phyloP scores from a whole-genome alignment of 2,329 filamentous ascomycete genomes.

The Emergomyces africanus region DNA sequence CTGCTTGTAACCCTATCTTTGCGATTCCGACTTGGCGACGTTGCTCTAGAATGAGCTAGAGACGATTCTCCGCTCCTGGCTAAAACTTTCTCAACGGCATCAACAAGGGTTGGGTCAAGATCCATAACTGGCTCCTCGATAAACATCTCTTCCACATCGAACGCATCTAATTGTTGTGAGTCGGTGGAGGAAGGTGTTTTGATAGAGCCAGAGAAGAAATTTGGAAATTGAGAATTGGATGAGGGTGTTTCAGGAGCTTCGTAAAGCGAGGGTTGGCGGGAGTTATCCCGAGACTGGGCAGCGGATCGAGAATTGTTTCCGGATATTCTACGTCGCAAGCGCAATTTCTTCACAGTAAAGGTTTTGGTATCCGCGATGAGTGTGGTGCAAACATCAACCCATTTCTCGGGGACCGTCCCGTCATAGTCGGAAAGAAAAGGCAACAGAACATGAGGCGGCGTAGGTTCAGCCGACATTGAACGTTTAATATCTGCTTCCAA shows the following conservation, averaged over 20 bases:
- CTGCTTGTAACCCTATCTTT: conserved; percentile 18
- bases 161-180: not conserved
- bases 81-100: conserved; percentile 45
- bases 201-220: conserved; percentile 15
- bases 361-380: conserved; percentile 43
- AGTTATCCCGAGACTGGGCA: conserved; percentile 12
- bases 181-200: conserved; percentile 2
- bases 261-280: conserved; percentile 16
- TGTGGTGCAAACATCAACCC: conserved; percentile 46
- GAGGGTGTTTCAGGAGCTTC: conserved; percentile 13
- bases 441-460: conserved; percentile 23
- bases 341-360: conserved; percentile 44
- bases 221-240: conserved; percentile 17
- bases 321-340: conserved; percentile 37
- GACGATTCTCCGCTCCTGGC: conserved; percentile 32
- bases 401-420: conserved; percentile 27
- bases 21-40: conserved; percentile 28
- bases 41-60: conserved; percentile 27
- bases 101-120: conserved; percentile 44
- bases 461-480: conserved; percentile 44
- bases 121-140: conserved; percentile 44
- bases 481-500: conserved; percentile 43
- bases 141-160: conserved; percentile 37
- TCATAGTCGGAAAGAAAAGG: conserved; percentile 19
- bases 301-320: conserved; percentile 13